Conservation (phyloP, 2,329 filamentous ascomycete species). For the Cladosporium austrohemisphaericum region DNA sequence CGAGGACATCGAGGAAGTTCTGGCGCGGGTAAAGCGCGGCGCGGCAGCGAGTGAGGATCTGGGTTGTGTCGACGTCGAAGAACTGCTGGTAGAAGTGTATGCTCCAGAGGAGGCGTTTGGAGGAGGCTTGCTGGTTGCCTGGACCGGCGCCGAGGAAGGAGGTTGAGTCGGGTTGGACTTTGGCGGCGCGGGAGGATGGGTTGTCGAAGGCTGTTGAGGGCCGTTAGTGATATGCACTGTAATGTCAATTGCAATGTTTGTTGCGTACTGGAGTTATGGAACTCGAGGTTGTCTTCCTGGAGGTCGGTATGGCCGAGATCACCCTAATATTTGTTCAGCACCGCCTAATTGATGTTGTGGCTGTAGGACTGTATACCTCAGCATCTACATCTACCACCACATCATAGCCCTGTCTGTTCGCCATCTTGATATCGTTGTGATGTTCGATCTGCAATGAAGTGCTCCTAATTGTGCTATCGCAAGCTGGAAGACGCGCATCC, state of each 20-base stretch:
- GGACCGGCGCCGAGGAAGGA: slow-evolving; percentile 35
- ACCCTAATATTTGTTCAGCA: slow-evolving; percentile 49
- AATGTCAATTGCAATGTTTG: neutral
- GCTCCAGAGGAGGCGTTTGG: slow-evolving; percentile 87
- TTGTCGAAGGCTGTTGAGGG: slow-evolving; percentile 27
- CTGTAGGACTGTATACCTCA: slow-evolving; percentile 58
- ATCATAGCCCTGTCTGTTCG: slow-evolving; percentile 77
- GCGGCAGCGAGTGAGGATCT: slow-evolving; percentile 81
- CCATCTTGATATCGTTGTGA: slow-evolving; percentile 24
- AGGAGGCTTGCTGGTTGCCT: slow-evolving; percentile 23
- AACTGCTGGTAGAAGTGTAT: slow-evolving; percentile 94
- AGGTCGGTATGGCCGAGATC: slow-evolving; percentile 97
- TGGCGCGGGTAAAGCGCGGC: slow-evolving; percentile 84
- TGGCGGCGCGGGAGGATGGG: slow-evolving; percentile 45
- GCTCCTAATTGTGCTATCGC: too few species aligned
- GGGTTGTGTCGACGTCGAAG: slow-evolving; percentile 95
- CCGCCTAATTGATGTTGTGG: slow-evolving; percentile 8
- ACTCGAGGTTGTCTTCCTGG: slow-evolving; percentile 91
- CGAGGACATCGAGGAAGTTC: slow-evolving; percentile 95
- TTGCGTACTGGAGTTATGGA: slow-evolving; percentile 75
- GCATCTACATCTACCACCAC: slow-evolving; percentile 97
- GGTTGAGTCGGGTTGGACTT: slow-evolving; percentile 42
- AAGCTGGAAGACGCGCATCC: too few species aligned
- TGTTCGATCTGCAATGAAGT: too few species aligned
- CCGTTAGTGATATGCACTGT: neutral